Conservation (phyloP, 208 protist species). For the Acanthamoeba lenticulata region DNA sequence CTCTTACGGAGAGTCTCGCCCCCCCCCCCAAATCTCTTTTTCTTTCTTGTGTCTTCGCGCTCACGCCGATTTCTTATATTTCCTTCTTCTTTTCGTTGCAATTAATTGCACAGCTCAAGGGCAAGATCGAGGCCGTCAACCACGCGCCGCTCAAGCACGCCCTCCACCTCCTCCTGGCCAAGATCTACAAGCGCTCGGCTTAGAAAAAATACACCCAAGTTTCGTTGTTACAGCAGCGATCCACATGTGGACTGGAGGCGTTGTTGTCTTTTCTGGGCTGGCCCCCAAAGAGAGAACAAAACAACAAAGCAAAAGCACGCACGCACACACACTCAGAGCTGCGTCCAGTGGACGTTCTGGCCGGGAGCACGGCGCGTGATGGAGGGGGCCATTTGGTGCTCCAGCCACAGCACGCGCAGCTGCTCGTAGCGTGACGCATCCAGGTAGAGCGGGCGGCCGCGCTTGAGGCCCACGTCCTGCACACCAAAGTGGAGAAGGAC, state of each 20-base stretch:
- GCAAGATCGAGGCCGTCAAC: neutral
- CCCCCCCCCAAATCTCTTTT: neutral
- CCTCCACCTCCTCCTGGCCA: neutral
- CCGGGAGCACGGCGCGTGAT: neutral
- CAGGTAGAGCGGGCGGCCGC: neutral
- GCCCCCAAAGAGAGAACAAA: too few relatives aligned
- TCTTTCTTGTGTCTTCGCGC: neutral
- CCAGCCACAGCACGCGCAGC: conserved; percentile 10
- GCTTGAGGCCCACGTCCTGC: conserved; percentile 46
- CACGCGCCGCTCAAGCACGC: neutral
- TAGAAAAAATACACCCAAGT: too few relatives aligned
- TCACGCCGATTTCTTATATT: neutral
- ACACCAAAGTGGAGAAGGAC: neutral
- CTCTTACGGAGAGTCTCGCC: neutral
- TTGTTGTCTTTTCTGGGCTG: too few relatives aligned
- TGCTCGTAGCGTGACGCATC: neutral
- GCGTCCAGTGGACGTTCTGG: conserved; percentile 15
- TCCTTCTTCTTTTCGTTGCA: neutral
- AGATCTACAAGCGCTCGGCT: conserved; percentile 58
- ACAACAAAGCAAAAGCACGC: too few relatives aligned
- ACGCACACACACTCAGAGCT: neutral
- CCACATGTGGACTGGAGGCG: too few relatives aligned
- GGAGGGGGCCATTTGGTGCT: conserved; percentile 4
- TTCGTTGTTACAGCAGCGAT: too few relatives aligned
- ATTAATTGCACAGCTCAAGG: neutral